Evolutionary conservation across 2,329 filamentous ascomycete genomes (phyloP), one percentile per base, ranked within the genome.

Genomic region (Colletotrichum eremochloae): DNA sequence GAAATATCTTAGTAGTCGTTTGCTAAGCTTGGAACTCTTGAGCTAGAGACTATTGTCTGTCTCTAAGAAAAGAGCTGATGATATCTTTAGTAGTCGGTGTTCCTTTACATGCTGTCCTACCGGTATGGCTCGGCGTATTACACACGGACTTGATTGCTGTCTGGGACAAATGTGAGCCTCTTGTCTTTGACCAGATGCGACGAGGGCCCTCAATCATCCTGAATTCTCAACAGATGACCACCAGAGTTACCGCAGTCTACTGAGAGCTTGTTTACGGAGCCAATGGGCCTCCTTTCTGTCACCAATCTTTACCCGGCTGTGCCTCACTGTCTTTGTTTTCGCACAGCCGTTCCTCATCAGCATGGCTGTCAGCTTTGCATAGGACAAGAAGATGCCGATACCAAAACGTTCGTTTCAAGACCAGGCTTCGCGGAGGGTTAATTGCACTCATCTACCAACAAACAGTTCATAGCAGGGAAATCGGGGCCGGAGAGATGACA

Each of bases 281-380:
- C 76, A 75, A n/a, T 48, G 74, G 0, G 5, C 53, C 0, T 66
- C 76, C 0, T 75, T 79, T 33, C n/a, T 76, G 11, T 71, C 74
- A 0, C 72, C 71, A 1, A 42, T 78, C 24, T 68, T 78, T 3
- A 77, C 78, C 3, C 76, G 79, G 11, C 74, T 81, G 1, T 75
- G 72, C 52, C 72, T 76, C 15, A 75, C 78, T 1, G 74, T 71
- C 5, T 78, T 80, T 36, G 78, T 74, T 9, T 81, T 81, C 72
- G 64, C 76, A 0, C 79, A 80, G 60, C 79, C 79, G 2, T 77
- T 81, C 38, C 74, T 81, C 1, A 77, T 81, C 50, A 75, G 77
- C 7, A 75, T 68, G 1, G 76, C 76, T 0, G 76, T 81, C 1
- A 67, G 40, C 15, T 78, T 68, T 36, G 71, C n/a, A n/a, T 78